phyloP scores from a whole-genome alignment of 208 protist species.

The Trypanosoma boissoni region DNA sequence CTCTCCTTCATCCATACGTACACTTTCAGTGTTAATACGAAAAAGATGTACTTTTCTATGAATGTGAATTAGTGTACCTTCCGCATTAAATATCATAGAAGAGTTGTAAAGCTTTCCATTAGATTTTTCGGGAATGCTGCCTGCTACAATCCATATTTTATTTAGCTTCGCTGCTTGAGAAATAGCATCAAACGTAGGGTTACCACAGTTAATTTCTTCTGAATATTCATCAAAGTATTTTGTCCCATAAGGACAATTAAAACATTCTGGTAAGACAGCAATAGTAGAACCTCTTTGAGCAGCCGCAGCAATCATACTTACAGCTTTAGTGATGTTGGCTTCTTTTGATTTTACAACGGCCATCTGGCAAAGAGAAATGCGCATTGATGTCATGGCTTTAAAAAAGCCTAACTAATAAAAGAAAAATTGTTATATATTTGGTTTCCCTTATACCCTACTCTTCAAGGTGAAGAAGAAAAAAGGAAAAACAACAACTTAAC shows the following conservation, averaged over 20 bases:
- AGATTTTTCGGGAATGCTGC: constrained; percentile 93
- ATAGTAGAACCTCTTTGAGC: constrained; percentile 77
- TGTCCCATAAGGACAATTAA: constrained; percentile 95
- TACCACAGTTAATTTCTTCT: constrained; percentile 72
- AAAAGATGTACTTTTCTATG: constrained; percentile 97
- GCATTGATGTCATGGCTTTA: constrained; percentile 35
- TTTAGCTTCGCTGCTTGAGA: constrained; percentile 60
- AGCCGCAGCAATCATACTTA: constrained; percentile 65
- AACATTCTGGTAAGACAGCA: constrained; percentile 92
- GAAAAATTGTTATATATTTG: no score
- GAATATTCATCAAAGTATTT: constrained; percentile 94
- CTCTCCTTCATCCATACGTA: constrained; percentile 95
- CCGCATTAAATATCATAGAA: constrained; percentile 86
- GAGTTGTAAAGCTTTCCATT: constrained; percentile 95
- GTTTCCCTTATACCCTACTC: no score
- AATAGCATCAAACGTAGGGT: constrained; percentile 78
- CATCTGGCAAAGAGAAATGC: constrained; percentile 91
- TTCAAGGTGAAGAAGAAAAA: not conserved
- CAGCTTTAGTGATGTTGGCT: constrained; percentile 82
- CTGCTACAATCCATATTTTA: constrained; percentile 85
- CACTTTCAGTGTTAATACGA: constrained; percentile 94
- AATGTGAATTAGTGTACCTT: constrained; percentile 86
- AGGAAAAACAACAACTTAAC: no score
- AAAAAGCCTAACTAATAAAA: no score
- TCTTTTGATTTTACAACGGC: constrained; percentile 61